Base-by-base conservation (phyloP, 441 rosid genomes). In the Pelargonium cotyledonis region DNA sequence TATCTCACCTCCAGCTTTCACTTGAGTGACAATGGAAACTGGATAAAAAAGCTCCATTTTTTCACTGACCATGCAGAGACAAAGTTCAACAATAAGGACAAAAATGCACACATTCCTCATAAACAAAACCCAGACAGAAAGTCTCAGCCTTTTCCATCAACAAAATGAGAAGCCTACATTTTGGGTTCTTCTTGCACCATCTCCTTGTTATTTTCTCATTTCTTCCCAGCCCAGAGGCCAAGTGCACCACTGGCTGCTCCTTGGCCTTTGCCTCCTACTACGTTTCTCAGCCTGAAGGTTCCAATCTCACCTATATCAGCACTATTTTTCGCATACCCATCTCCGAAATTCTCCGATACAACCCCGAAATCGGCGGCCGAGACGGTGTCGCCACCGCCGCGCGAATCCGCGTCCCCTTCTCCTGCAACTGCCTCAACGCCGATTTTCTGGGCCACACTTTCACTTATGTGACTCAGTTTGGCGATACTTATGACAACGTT, bases 261-360 rank as follows among this genome's bases (percentile, higher is more conserved):
- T 63, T 70, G 29, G 84, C 84, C 69, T 26, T 80, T 1, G 82
- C 81, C 57, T 83, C 86, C 6, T 83, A 78, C 49, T 83, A 76
- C 64, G 55, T 78, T 11, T 65, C 75, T 71, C 2, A 23, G 2
- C 26, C 26, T 23, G 26, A 18, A 23, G 75, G 72, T 5, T 49
- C 81, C 2, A 73, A 76, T 26, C 74, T 83, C 18, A 65, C 80
- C 3, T 70, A 63, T 70, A 71, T 78, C 7, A 67, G 84, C 76
- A 9, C 18, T 41, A 40, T 71, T n/a, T 71, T 83, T 15, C 40
- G 65, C 19, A 29, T 11, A 16, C 0, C 64, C 9, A n/a, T 55
- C 65, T 8, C 75, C 5, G 68, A 71, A 8, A 78, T 83, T 12
- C 65, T 73, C 40, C 23, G 0, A 0, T 78, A 72, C 77, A 83